Percentiles rank a stretch among this genome's conserved stretches.
These are phyloP conservation scores for Plantago ovata DNA, from an alignment of 257 asterid species.

Conservation along the genomic window DNA sequence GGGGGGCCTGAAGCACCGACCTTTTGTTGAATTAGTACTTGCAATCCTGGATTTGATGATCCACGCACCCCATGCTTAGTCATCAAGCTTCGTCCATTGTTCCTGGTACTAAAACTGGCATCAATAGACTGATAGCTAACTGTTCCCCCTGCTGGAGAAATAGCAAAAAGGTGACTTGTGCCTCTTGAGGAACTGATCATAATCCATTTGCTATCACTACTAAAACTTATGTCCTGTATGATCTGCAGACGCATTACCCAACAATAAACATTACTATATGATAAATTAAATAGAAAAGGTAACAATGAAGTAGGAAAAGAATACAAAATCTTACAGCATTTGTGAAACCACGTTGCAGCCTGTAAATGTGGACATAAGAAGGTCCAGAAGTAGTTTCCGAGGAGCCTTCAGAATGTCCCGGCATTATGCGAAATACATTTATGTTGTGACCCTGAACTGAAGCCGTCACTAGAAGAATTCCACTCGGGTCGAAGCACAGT, in stretches of 20 bases:
- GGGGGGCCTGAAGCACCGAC: conserved; percentile 46
- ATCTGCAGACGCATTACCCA: conserved; percentile 45
- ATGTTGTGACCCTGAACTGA: conserved; percentile 92
- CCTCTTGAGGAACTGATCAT: conserved; percentile 70
- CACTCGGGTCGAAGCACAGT: conserved; percentile 41
- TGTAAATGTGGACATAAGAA: conserved; percentile 67
- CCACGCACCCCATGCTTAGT: conserved; percentile 35
- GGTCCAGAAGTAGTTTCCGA: conserved; percentile 34
- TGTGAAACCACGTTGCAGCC: conserved; percentile 88
- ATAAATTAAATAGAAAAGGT: neutral
- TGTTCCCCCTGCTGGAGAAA: conserved; percentile 63
- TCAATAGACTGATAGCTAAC: conserved; percentile 29
- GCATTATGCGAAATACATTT: conserved; percentile 70
- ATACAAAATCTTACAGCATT: conserved; percentile 60
- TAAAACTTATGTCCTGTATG: conserved; percentile 90
- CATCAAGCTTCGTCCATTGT: conserved; percentile 22
- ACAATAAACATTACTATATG: conserved; percentile 4
- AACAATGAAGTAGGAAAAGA: neutral
- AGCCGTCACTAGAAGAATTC: conserved; percentile 55
- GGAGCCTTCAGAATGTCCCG: conserved; percentile 32
- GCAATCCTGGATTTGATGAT: conserved; percentile 38
- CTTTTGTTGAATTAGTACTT: conserved; percentile 46
- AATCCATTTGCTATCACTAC: conserved; percentile 72
- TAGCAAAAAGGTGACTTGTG: conserved; percentile 83
- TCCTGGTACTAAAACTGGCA: conserved; percentile 32